These are phyloP conservation scores for Eurotiales sp. DNA, from an alignment of 2,329 filamentous ascomycete species.

Conservation along the genomic window DNA sequence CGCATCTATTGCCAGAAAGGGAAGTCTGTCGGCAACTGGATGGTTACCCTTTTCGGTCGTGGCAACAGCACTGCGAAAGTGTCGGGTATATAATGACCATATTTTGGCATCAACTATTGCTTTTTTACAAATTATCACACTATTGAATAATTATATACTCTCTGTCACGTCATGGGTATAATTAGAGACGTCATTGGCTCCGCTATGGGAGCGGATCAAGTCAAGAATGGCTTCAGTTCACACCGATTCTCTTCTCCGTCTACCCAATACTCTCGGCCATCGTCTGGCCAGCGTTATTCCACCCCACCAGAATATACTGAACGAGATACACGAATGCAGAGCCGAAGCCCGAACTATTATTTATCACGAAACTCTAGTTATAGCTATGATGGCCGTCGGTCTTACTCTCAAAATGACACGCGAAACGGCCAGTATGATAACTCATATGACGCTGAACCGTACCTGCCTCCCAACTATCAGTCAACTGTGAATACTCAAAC, in stretches of 20 bases:
- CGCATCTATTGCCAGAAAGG: too few species aligned
- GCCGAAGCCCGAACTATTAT: background rate
- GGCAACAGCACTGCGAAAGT: too few species aligned
- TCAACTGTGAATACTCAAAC: background rate
- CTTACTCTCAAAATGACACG: background rate
- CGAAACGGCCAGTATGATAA: background rate
- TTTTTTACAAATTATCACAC: too few species aligned
- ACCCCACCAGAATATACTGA: background rate
- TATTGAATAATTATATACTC: too few species aligned
- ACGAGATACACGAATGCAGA: background rate
- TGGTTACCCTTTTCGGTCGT: too few species aligned
- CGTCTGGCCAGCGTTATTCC: background rate
- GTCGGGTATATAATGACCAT: too few species aligned
- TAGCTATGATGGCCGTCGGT: background rate
- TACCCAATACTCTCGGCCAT: background rate
- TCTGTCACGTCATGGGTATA: slow-evolving; percentile 10
- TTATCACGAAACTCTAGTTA: background rate
- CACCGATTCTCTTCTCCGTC: background rate
- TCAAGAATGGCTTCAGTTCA: slow-evolving; percentile 1
- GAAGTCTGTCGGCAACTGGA: too few species aligned
- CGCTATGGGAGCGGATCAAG: background rate
- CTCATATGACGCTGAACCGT: background rate
- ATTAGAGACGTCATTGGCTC: slow-evolving; percentile 1
- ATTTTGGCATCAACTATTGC: too few species aligned
- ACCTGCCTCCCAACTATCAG: background rate